These are phyloP conservation scores for Thalassia testudinum DNA, from an alignment of 116 monocot genomes.

Conservation along the genomic window DNA sequence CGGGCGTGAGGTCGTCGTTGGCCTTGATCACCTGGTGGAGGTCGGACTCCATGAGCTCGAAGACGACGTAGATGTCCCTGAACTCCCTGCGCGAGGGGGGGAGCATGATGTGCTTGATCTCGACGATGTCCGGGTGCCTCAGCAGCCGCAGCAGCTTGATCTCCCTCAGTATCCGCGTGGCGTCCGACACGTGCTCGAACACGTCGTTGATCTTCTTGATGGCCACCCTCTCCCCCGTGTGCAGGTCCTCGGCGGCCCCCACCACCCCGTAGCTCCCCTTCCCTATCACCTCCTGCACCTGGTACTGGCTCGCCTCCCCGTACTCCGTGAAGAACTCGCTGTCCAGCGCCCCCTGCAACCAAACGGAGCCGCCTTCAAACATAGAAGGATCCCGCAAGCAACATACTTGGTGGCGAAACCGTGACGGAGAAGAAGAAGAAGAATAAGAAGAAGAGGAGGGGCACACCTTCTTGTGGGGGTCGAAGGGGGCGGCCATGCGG, in stretches of 20 bases:
- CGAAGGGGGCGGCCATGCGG: too few relatives aligned
- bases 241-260: slow-evolving; percentile 49
- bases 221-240: slow-evolving; percentile 59
- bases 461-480: too few relatives aligned
- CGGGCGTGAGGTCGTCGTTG: slow-evolving; percentile 69
- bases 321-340: slow-evolving; percentile 75
- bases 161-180: slow-evolving; percentile 65
- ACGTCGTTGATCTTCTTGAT: slow-evolving; percentile 83
- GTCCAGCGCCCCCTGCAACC: slow-evolving; percentile 33
- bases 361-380: too few relatives aligned
- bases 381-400: too few relatives aligned
- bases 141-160: slow-evolving; percentile 71
- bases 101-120: slow-evolving; percentile 82
- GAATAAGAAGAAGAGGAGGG: too few relatives aligned
- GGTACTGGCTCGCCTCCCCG: slow-evolving; percentile 55
- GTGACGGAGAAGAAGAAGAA: too few relatives aligned
- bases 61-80: slow-evolving; percentile 52
- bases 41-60: slow-evolving; percentile 56
- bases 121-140: slow-evolving; percentile 63
- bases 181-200: slow-evolving; percentile 80
- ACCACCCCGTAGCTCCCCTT: slow-evolving; percentile 85
- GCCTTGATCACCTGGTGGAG: slow-evolving; percentile 83
- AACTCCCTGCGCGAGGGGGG: slow-evolving; percentile 69
- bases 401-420: too few relatives aligned
- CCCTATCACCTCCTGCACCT: slow-evolving; percentile 71